Base-by-base conservation (phyloP, 176 grass and related monocot species). In the Eremochloa ophiuroides region DNA sequence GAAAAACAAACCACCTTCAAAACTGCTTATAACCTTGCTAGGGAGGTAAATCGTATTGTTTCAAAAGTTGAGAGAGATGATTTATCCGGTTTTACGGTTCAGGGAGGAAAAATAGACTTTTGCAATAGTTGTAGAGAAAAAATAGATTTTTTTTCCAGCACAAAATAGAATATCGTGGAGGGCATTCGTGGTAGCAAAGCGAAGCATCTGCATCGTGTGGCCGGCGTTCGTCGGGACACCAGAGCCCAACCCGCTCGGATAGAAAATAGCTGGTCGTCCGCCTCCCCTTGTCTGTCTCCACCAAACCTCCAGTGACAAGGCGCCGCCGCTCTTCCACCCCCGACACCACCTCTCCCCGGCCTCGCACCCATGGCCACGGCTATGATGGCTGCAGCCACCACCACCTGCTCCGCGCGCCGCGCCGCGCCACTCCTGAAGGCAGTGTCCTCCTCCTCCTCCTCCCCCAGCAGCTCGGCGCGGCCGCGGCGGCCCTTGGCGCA, bases 371-470 rank as follows among this genome's bases (percentile, higher is more conserved):
- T 90, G 88, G 88, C 84, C 48, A 68, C 79, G 68, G 79, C 68
- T 53, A 72, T 86, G 79, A 90, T 90, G 79, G 61, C 79, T 82
- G 88, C 84, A 46, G 68, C 88, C 83, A 83, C 84, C 74, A 79
- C 88, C 30, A 69, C 88, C 25, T 90, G 88, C 88, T 86, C 79
- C 37, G 46, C 66, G 13, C 73, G 78, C 83, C 83, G 78, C 0
- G 83, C 77, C 25, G 76, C 69, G 18, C 18, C 39, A 22, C 20
- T 78, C 22, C 83, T 83, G 48, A 86, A 73, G 83, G 73, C 83
- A 10, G 59, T 69, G 13, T 79, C 86, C 1, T 85, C 87, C 27
- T 82, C 88, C 62, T 62, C 76, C 35, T 30, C 73, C 12, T 2
- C 47, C 4, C 3, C 39, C 3, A 23, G 62, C 9, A 55, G 63